Evolutionary conservation across 495 filamentous ascomycete genomes (phyloP), one percentile per base, ranked within the genome.

Genomic region (Aspergillus wentii): DNA sequence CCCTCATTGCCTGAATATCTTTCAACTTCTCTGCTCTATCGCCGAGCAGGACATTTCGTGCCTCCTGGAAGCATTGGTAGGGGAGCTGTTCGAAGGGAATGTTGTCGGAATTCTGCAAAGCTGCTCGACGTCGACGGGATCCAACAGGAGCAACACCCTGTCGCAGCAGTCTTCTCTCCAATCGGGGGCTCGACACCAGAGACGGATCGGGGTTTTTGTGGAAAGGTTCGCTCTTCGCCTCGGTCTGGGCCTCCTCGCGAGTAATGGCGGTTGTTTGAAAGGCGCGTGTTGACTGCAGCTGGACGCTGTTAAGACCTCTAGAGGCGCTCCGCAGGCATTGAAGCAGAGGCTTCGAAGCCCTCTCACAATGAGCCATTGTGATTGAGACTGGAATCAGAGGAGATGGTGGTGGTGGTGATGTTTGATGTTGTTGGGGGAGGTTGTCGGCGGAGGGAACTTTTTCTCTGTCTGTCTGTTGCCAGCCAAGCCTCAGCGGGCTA

Each of bases 31-130:
- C 79, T 38, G 80, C 65, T 11, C 92, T 79, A 62, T 99, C 92
- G 44, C 73, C 74, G 35, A 74, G 72, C 29, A 99, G 71, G 23
- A 97, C 59, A 52, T 86, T 85, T 38, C 89, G 82, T 27, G 92
- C 92, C 62, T 95, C 86, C 63, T 99, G 92, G 75, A 95, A 99
- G 57, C 85, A 91, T 71, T 97, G 89, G 65, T 94, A 95, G 22
- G 90, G 90, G 45, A 95, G 65, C 54, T 89, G 85, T 61, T 91
- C 85, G 62, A 99, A 97, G 32, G 91, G 92, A 40, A 95, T 69
- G 44, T 82, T 78, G 41, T 43, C 33, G 8, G 82, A 78, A 14
- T 71, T 69, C 43, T 79, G 79, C 44, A 94, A 59, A 4, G 85
- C 85, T 4, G 81, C 86, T 53, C 89, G 79, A 37, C 89, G 84